Conservation (phyloP, 2,329 filamentous ascomycete genomes). For the Penicillium digitatum region DNA sequence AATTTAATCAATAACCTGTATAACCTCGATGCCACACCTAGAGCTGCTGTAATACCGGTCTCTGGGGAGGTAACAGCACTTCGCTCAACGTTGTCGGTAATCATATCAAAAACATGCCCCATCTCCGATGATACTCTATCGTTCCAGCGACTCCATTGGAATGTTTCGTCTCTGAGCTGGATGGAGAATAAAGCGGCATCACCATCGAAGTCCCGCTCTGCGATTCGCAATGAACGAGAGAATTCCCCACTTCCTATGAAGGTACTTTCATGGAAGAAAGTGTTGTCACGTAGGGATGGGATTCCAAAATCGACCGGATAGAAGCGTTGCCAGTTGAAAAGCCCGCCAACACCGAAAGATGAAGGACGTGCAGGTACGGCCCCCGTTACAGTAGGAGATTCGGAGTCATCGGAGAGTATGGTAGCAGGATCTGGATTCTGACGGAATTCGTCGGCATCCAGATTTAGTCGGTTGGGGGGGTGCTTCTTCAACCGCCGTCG, state of each 20-base stretch:
- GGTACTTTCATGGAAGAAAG: slow-evolving; percentile 54
- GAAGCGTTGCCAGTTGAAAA: slow-evolving; percentile 48
- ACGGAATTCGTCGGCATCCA: slow-evolving; percentile 38
- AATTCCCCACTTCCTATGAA: slow-evolving; percentile 58
- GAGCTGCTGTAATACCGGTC: slow-evolving; percentile 7
- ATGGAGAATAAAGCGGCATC: slow-evolving; percentile 40
- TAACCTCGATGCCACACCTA: slow-evolving; percentile 8
- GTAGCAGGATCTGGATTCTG: slow-evolving; percentile 42
- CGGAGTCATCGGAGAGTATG: slow-evolving; percentile 22
- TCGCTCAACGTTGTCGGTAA: slow-evolving; percentile 27
- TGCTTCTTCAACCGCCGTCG: slow-evolving; percentile 36
- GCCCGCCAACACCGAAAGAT: slow-evolving; percentile 36
- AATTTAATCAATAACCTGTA: slow-evolving; percentile 50
- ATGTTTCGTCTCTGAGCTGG: slow-evolving; percentile 29
- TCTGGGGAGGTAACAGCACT: slow-evolving; percentile 1
- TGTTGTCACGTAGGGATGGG: slow-evolving; percentile 47
- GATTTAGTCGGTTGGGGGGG: slow-evolving; percentile 45
- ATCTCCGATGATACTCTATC: slow-evolving; percentile 52
- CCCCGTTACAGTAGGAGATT: slow-evolving; percentile 1
- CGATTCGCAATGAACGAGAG: slow-evolving; percentile 42
- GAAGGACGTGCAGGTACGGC: background rate
- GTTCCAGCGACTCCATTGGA: slow-evolving; percentile 54
- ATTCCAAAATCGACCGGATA: slow-evolving; percentile 55
- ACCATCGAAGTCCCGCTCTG: slow-evolving; percentile 44
- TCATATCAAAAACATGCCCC: slow-evolving; percentile 33